Evolutionary conservation across 768 basidiomycete species (phyloP), one percentile per base, ranked within the genome.

Genomic region (Kwoniella shandongensis): DNA sequence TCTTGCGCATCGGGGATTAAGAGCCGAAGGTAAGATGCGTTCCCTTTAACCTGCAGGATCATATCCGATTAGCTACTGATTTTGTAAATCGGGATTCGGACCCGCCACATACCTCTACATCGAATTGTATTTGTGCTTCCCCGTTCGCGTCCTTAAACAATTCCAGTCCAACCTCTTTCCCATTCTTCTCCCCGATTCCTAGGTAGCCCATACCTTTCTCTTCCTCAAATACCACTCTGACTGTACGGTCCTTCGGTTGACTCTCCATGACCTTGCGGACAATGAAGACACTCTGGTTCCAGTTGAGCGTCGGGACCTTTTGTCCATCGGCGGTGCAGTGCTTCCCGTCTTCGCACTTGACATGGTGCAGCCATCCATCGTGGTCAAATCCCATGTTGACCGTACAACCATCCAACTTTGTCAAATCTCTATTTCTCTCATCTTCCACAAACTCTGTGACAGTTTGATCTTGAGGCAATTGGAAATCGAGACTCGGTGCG

Each of bases 321-420:
- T 63, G 53, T 17, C 57, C 61, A 51, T 71, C 63, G 17, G 62
- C 61, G 29, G 30, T 55, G 42, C 66, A 69, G 35, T 59, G 56
- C 32, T 48, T 57, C 7, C 63, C 66, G 36, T 66, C 63, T 39
- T 59, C 65, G 42, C 70, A 72, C 45, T 70, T 72, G 40, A 74
- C 46, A 39, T 71, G 64, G 27, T 70, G 63, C 23, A 76, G 27
- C 48, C 56, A 66, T n/a, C 67, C 72, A 3, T 71, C 59, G 50
- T 73, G 59, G 45, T 75, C 65, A 36, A 76, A 67, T 1, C 53
- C 70, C 36, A 77, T 54, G 41, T 71, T 66, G 29, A 74, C 72
- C 8, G 63, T 63, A 47, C 76, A 77, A 32, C 69, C 67, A 26
- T 72, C 60, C 36, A 77, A 52, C 23, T 67, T 67, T 2, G 58